Conservation (phyloP, 139 green algal genomes). For the Micractinium sp. region DNA sequence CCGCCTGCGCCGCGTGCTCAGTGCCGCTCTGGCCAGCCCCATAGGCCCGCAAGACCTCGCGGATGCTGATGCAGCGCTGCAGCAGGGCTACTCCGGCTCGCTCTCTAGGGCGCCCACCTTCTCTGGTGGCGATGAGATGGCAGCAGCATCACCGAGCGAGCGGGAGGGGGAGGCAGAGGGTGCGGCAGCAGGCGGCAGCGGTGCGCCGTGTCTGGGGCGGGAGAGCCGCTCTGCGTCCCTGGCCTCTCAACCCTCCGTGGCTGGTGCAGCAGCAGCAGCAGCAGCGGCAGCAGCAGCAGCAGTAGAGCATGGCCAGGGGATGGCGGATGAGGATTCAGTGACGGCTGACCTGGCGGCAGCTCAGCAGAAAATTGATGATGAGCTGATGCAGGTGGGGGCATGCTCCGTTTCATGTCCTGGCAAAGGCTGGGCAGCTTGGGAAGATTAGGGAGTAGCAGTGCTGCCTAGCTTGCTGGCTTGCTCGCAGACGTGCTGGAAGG, state of each 20-base stretch:
- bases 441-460: too few relatives aligned
- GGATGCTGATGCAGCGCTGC: conserved; percentile 25
- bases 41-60: conserved; percentile 16
- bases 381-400: neutral
- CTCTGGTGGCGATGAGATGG: neutral
- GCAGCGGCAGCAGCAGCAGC: neutral
- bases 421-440: too few relatives aligned
- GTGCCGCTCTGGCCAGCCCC: conserved; percentile 44
- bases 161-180: too few relatives aligned
- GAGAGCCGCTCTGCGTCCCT: neutral
- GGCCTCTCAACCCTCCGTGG: neutral
- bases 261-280: too few relatives aligned
- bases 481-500: too few relatives aligned
- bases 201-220: neutral
- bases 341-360: conserved; percentile 26
- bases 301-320: neutral
- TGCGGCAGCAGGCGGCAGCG: neutral
- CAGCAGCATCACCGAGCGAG: too few relatives aligned
- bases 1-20: conserved; percentile 51
- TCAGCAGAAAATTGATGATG: conserved; percentile 16
- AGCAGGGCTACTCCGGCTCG: conserved; percentile 35
- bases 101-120: conserved; percentile 17
- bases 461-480: too few relatives aligned
- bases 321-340: neutral
- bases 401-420: too few relatives aligned